Base-by-base conservation (phyloP, 768 basidiomycete genomes). In the Lactarius vividus region DNA sequence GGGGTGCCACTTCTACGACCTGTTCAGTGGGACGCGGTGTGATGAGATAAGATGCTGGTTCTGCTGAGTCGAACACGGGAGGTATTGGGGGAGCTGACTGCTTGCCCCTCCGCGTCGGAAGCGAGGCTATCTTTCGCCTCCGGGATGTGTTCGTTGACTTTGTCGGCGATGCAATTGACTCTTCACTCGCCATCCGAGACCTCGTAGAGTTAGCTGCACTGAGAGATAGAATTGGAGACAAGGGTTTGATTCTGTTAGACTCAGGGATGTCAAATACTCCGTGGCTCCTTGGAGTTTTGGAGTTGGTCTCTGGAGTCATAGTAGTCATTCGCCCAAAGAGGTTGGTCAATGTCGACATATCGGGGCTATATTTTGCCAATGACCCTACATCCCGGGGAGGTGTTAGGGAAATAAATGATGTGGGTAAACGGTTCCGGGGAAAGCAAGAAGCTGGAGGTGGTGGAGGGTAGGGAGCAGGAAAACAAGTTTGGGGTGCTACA, bases 41-140 rank as follows among this genome's bases (percentile, higher is more conserved):
- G 35, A 23, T 3, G n/a, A 1, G 16, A 6, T 8, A n/a, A 26
- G 59, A 15, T 18, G 15, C 15, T 33, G 20, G 4, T 20, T 4
- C 18, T 20, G 37, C 9, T 3, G 16, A 20, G n/a, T 28, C 0
- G 55, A 39, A n/a, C 33, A 5, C 1, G 35, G 26, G 37, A 10
- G 49, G 18, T 1, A 57, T 29, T 18, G 18, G 9, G 5, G 46
- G 10, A 28, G n/a, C 15, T 0, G 28, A 29, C 5, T 18, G 13
- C 18, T 54, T 62, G 16, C 7, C 5, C 16, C 11, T 39, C 28
- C 56, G 60, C 15, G 29, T 66, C 13, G 65, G 65, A 1, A 66
- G 57, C 8, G 61, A 18, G 4, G 65, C 65, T 28, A 66, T 44
- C 56, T 26, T 62, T 26, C 65, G 65, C 35, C 49, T 66, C 16